Evolutionary conservation across 352 stramenopile genomes (phyloP), one percentile per base, ranked within the genome.

Genomic region (Phytophthora pinifolia): DNA sequence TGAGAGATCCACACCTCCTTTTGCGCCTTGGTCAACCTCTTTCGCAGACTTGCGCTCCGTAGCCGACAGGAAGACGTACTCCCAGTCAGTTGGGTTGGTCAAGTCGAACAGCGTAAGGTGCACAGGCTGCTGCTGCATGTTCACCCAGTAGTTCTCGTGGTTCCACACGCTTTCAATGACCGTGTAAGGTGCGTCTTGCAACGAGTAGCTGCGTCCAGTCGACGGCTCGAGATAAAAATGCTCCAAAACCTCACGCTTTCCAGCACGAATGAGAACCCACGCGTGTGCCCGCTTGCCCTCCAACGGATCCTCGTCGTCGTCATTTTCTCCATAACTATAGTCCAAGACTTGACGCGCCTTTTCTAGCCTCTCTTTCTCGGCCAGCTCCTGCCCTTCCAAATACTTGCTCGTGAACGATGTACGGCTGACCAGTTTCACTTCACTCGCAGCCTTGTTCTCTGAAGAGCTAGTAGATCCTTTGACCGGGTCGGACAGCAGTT

Each of bases 121-220:
- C 30, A 92, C 71, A 0, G 70, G 67, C 17, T 88, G 83, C 30
- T 73, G 67, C 54, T 96, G 89, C 84, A 97, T 98, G 71, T 98
- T 98, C 15, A 98, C 85, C 89, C 91, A 98, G 58, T 94, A 98
- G 65, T 98, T 98, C 49, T 95, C 84, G 54, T 97, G 69, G 60
- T 97, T 98, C 76, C 92, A 99, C 2, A 98, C 75, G 15, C 64
- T 83, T 61, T 98, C 92, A 6, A 98, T 81, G 30, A 52, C 57
- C 4, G 73, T 52, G 71, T 98, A 98, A 6, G 96, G 95, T 3
- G 66, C 70, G 14, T 90, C 75, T 15, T 67, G 48, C 2, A 96
- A 34, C 8, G 79, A 66, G 62, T 98, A 98, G 9, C 76, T 63
- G 1, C 78, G 69, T 1, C 94, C 94, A 1, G 95, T 98, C 2